Evolutionary conservation across 495 filamentous ascomycete species (phyloP).

Genomic region (Podospora pseudocomata): DNA sequence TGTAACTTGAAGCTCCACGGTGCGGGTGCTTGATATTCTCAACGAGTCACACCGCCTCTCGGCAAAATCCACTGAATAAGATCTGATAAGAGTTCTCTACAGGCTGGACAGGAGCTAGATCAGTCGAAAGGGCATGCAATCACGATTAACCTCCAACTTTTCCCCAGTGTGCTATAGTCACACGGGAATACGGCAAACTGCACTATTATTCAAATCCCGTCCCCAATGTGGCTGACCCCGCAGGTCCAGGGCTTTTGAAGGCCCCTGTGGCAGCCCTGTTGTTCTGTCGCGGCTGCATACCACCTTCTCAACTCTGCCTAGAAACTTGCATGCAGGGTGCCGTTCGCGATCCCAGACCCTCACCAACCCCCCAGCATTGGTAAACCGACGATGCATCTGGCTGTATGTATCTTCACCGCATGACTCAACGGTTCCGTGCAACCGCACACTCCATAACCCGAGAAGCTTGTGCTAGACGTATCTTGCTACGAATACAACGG

Average conservation of each 20-base stretch:
- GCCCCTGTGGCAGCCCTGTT: background rate
- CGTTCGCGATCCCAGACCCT: background rate
- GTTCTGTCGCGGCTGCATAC: background rate
- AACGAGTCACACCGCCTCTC: background rate
- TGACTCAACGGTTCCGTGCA: constrained; percentile 25
- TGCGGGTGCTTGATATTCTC: no score
- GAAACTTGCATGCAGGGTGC: constrained; percentile 13
- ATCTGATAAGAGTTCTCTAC: no score
- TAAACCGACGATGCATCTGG: constrained; percentile 5
- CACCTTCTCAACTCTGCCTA: constrained; percentile 26
- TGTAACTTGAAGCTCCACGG: no score
- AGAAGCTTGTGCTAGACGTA: background rate
- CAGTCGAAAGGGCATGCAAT: background rate
- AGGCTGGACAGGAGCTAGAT: background rate
- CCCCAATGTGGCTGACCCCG: background rate
- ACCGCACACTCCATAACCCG: background rate
- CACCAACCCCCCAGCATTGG: background rate
- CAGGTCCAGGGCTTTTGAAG: background rate
- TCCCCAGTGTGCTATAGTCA: background rate
- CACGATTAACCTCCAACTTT: background rate
- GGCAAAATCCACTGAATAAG: no score
- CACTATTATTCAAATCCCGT: background rate
- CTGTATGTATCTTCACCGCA: constrained; percentile 20
- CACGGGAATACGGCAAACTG: background rate
- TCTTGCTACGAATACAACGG: background rate